These are phyloP conservation scores for Pyrus communis DNA, from an alignment of 306 rosid genomes.

Conservation along the genomic window DNA sequence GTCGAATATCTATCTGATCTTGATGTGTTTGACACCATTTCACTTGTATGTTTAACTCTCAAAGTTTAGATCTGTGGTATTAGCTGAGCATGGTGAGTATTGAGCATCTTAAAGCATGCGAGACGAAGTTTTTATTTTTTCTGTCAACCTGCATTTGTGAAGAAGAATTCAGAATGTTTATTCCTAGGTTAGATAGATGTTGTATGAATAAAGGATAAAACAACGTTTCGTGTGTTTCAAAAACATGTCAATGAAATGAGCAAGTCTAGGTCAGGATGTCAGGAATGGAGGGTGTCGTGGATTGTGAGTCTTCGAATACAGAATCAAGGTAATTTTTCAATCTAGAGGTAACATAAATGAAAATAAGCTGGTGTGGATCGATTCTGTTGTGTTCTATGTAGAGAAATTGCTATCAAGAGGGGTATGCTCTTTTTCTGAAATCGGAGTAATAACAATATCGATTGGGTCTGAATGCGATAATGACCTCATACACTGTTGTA, in stretches of 20 bases:
- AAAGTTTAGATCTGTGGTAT: neutral
- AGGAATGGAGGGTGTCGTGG: neutral
- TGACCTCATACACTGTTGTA: neutral
- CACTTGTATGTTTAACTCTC: neutral
- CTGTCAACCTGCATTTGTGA: neutral
- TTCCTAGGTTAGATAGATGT: neutral
- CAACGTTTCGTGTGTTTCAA: neutral
- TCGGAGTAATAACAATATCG: neutral
- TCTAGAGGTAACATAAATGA: neutral
- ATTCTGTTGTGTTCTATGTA: neutral
- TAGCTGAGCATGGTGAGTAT: neutral
- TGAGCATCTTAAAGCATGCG: neutral
- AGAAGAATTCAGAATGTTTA: neutral
- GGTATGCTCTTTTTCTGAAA: neutral
- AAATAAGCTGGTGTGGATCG: neutral
- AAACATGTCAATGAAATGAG: neutral
- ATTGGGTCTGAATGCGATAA: neutral
- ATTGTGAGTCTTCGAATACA: neutral
- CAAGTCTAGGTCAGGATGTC: neutral
- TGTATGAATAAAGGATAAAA: neutral
- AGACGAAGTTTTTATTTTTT: neutral
- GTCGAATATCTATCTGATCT: neutral
- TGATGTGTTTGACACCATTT: neutral
- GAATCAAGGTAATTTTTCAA: neutral
- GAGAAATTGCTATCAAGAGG: neutral